Conservation (phyloP, 148 eudicot genomes). For the Beta vulgaris region DNA sequence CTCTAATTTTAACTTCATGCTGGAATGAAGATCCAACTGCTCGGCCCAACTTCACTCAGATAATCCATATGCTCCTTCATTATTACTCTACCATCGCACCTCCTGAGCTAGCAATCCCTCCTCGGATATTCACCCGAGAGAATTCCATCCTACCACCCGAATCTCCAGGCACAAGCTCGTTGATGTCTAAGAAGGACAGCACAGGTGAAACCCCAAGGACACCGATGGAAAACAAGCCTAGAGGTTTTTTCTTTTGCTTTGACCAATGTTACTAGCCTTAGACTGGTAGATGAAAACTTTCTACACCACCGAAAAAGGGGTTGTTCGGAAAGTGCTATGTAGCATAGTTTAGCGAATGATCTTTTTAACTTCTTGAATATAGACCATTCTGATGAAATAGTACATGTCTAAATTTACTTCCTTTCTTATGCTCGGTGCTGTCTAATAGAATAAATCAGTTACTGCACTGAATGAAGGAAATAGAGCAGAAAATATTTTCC, state of each 20-base stretch:
- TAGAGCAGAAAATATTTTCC: neutral
- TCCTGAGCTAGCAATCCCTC: slow-evolving; percentile 56
- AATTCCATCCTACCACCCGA: slow-evolving; percentile 78
- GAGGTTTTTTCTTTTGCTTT: slow-evolving; percentile 70
- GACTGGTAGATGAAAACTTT: slow-evolving; percentile 24
- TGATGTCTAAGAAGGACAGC: slow-evolving; percentile 60
- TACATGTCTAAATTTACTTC: slow-evolving; percentile 20
- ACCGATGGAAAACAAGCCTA: slow-evolving; percentile 45
- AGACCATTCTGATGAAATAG: slow-evolving; percentile 22
- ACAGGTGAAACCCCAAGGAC: slow-evolving; percentile 55
- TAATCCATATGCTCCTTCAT: slow-evolving; percentile 76
- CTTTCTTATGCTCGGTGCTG: neutral
- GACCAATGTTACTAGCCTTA: slow-evolving; percentile 47
- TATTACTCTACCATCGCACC: slow-evolving; percentile 56
- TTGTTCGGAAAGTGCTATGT: slow-evolving; percentile 26
- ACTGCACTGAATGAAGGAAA: neutral
- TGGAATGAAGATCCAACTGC: slow-evolving; percentile 83
- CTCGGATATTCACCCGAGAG: slow-evolving; percentile 56
- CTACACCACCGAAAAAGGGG: slow-evolving; percentile 17
- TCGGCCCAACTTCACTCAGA: slow-evolving; percentile 81
- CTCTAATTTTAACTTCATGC: slow-evolving; percentile 70
- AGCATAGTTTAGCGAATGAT: slow-evolving; percentile 25
- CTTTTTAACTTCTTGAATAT: slow-evolving; percentile 18
- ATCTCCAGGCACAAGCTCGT: slow-evolving; percentile 86
- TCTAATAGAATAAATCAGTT: neutral